phyloP scores from a whole-genome alignment of 129 eudicot species.

The Helianthus tuberosus region DNA sequence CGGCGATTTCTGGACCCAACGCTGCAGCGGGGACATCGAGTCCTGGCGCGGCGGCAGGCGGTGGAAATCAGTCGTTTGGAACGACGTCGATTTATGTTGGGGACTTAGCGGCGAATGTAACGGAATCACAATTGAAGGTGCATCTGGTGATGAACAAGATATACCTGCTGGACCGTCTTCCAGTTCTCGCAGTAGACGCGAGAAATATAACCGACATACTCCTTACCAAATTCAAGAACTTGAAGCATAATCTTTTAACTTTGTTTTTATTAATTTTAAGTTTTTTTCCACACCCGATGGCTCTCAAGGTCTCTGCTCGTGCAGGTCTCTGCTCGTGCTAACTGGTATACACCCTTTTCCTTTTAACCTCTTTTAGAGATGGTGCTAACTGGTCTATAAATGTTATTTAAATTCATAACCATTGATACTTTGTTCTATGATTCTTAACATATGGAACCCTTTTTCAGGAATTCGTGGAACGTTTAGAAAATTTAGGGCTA shows the following conservation, averaged over 20 bases:
- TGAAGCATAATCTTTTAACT: slow-evolving; percentile 51
- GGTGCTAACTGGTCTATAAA: neutral
- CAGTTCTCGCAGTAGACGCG: slow-evolving; percentile 44
- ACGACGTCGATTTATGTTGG: too few relatives aligned
- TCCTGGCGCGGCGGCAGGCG: too few relatives aligned
- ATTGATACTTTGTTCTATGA: slow-evolving; percentile 18
- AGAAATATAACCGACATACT: slow-evolving; percentile 76
- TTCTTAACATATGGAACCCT: slow-evolving; percentile 23
- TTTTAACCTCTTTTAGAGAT: neutral
- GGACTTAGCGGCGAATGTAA: slow-evolving; percentile 46
- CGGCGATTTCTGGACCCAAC: too few relatives aligned
- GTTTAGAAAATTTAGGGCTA: slow-evolving; percentile 53
- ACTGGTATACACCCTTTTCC: slow-evolving; percentile 51
- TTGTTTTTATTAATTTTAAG: neutral
- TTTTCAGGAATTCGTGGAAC: slow-evolving; percentile 78
- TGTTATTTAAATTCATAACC: slow-evolving; percentile 4
- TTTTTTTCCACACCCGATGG: slow-evolving; percentile 82
- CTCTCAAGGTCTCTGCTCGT: slow-evolving; percentile 70
- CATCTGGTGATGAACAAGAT: slow-evolving; percentile 65
- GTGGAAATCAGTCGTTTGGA: too few relatives aligned
- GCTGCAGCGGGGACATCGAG: too few relatives aligned
- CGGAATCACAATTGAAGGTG: slow-evolving; percentile 65
- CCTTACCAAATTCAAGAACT: slow-evolving; percentile 83
- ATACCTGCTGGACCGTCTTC: slow-evolving; percentile 36
- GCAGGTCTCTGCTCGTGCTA: slow-evolving; percentile 93